Percentiles rank a stretch among this genome's conserved stretches.
Evolutionary conservation across 345 rosid genomes (phyloP).

Genomic region (Linum usitatissimum): DNA sequence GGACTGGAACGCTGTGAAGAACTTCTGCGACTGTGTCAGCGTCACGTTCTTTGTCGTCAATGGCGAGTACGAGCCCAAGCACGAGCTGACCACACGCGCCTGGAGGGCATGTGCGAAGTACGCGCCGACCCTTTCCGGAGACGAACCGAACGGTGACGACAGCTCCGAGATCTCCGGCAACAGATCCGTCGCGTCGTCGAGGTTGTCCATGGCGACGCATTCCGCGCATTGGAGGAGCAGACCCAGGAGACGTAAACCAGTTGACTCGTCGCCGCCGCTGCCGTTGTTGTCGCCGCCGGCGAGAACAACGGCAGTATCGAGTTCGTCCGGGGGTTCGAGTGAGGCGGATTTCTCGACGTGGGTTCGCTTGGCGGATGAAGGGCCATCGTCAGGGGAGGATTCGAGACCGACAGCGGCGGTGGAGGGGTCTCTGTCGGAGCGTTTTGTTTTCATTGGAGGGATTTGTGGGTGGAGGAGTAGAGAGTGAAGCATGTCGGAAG

Average conservation of each 20-base stretch:
- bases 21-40: conserved; percentile 47
- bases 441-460: conserved; percentile 45
- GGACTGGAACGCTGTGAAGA: conserved; percentile 72
- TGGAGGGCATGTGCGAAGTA: conserved; percentile 81
- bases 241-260: conserved; percentile 56
- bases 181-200: conserved; percentile 54
- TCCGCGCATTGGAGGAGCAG: conserved; percentile 91
- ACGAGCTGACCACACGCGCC: conserved; percentile 74
- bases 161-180: conserved; percentile 67
- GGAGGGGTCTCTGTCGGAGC: conserved; percentile 28
- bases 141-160: conserved; percentile 81
- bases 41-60: conserved; percentile 31
- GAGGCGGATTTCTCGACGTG: conserved; percentile 16
- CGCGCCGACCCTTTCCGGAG: conserved; percentile 82
- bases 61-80: conserved; percentile 42
- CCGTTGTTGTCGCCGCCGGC: conserved; percentile 5
- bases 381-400: conserved; percentile 20
- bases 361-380: conserved; percentile 42
- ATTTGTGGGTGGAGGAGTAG: conserved; percentile 36
- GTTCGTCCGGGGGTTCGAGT: not conserved
- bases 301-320: conserved; percentile 4
- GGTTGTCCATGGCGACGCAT: conserved; percentile 68
- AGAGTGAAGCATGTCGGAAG: conserved; percentile 51
- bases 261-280: conserved; percentile 36
- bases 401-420: conserved; percentile 8